Percentiles rank a stretch among this genome's conserved stretches.
These are phyloP conservation scores for Cicer chorassanicum DNA, from an alignment of 306 rosid species.

Conservation along the genomic window DNA sequence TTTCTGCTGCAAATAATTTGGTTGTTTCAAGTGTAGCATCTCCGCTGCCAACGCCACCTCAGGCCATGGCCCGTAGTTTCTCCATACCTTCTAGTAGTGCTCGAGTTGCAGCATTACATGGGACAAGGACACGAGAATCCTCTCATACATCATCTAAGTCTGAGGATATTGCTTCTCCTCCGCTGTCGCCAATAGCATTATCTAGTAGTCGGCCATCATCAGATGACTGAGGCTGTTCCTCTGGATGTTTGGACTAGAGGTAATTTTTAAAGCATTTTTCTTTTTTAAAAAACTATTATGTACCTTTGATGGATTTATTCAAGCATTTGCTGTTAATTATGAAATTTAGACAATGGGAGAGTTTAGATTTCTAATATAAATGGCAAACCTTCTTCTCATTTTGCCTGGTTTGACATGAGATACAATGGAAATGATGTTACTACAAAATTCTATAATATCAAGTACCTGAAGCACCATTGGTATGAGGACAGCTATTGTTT, in stretches of 20 bases:
- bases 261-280: conserved; percentile 46
- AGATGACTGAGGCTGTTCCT: conserved; percentile 49
- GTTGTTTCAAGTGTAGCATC: conserved; percentile 64
- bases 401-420: conserved; percentile 35
- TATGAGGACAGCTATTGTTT: conserved; percentile 20
- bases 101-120: conserved; percentile 57
- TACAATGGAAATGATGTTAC: conserved; percentile 40
- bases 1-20: conserved; percentile 53
- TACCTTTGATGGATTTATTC: conserved; percentile 26
- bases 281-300: not conserved
- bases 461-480: conserved; percentile 23
- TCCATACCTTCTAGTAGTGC: conserved; percentile 81
- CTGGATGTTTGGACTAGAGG: conserved; percentile 60
- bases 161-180: conserved; percentile 64
- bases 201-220: conserved; percentile 55
- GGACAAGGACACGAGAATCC: conserved; percentile 56
- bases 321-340: conserved; percentile 8
- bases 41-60: conserved; percentile 87
- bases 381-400: conserved; percentile 9
- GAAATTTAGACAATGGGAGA: conserved; percentile 27
- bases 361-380: conserved; percentile 22
- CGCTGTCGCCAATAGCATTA: conserved; percentile 66
- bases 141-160: conserved; percentile 50
- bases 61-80: conserved; percentile 71
- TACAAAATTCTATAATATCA: conserved; percentile 16